Conservation (phyloP, 345 rosid species). For the Rhizophora mangle region DNA sequence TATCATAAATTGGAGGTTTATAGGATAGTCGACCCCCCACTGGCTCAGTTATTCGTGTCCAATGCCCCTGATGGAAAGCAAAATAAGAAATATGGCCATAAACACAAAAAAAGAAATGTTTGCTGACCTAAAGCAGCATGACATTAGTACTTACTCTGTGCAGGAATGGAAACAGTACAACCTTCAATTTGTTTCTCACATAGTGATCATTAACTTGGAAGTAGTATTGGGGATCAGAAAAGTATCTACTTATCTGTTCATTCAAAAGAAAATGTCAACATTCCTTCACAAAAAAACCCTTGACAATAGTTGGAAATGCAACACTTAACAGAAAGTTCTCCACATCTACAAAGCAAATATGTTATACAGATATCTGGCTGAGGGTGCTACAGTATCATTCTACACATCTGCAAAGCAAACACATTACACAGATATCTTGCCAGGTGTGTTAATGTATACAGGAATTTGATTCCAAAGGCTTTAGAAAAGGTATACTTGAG, state of each 20-base stretch:
- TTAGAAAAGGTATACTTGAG: neutral
- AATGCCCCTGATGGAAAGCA: slow-evolving; percentile 63
- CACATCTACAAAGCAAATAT: neutral
- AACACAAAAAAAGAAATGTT: neutral
- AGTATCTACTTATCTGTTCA: slow-evolving; percentile 76
- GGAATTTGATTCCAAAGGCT: neutral
- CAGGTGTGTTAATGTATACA: neutral
- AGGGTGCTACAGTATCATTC: neutral
- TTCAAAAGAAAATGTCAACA: slow-evolving; percentile 8
- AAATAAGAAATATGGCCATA: slow-evolving; percentile 7
- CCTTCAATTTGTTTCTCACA: slow-evolving; percentile 95
- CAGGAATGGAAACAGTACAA: slow-evolving; percentile 81
- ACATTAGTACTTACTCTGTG: slow-evolving; percentile 62
- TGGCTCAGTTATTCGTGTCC: slow-evolving; percentile 92
- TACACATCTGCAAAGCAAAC: neutral
- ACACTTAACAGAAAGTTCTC: neutral
- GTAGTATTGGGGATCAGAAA: slow-evolving; percentile 95
- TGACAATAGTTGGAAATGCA: neutral
- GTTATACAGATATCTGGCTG: neutral
- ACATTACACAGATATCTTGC: neutral
- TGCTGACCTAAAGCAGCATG: slow-evolving; percentile 4
- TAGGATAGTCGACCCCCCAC: slow-evolving; percentile 97
- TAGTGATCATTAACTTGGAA: slow-evolving; percentile 97
- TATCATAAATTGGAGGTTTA: slow-evolving; percentile 88
- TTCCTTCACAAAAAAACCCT: neutral